phyloP scores from a whole-genome alignment of 192 early-diverging fungal species.

The Coemansia sp. region DNA sequence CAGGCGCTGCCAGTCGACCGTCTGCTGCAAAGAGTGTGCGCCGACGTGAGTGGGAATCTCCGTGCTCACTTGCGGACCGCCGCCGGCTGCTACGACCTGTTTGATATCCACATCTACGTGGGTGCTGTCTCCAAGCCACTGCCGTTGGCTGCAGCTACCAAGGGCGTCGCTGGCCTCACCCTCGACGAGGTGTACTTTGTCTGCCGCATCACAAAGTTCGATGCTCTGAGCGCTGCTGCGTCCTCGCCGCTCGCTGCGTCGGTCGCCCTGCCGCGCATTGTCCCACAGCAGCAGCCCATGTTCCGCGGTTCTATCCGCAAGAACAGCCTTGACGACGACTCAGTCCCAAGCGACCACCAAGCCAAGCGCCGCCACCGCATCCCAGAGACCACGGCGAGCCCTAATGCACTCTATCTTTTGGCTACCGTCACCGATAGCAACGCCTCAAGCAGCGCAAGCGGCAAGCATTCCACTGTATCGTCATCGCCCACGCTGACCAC shows the following conservation, averaged over 20 bases:
- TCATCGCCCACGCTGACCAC: slow-evolving; percentile 29
- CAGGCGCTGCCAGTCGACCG: slow-evolving; percentile 41
- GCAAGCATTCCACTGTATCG: slow-evolving; percentile 12
- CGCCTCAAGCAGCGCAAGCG: neutral
- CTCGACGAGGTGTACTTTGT: slow-evolving; percentile 38
- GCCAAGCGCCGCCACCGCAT: slow-evolving; percentile 23
- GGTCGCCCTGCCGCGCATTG: slow-evolving; percentile 7
- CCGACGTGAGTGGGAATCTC: slow-evolving; percentile 15
- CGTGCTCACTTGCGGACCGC: slow-evolving; percentile 46
- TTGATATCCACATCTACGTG: slow-evolving; percentile 39
- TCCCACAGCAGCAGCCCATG: neutral
- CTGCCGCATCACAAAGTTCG: slow-evolving; percentile 35
- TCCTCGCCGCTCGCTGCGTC: slow-evolving; percentile 5
- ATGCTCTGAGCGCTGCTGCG: slow-evolving; percentile 22
- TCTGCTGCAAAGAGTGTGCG: slow-evolving; percentile 34
- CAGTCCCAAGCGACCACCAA: neutral
- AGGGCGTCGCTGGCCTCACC: slow-evolving; percentile 1
- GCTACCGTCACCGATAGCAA: slow-evolving; percentile 29
- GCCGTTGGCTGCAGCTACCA: neutral
- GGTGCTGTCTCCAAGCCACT: slow-evolving; percentile 23
- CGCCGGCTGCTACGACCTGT: slow-evolving; percentile 28
- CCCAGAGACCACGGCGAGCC: neutral
- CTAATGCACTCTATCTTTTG: slow-evolving; percentile 34
- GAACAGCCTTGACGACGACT: neutral
- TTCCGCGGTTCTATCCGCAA: neutral